These are phyloP conservation scores for Amaranthus hypochondriacus DNA, from an alignment of 148 eudicot genomes.

Conservation along the genomic window DNA sequence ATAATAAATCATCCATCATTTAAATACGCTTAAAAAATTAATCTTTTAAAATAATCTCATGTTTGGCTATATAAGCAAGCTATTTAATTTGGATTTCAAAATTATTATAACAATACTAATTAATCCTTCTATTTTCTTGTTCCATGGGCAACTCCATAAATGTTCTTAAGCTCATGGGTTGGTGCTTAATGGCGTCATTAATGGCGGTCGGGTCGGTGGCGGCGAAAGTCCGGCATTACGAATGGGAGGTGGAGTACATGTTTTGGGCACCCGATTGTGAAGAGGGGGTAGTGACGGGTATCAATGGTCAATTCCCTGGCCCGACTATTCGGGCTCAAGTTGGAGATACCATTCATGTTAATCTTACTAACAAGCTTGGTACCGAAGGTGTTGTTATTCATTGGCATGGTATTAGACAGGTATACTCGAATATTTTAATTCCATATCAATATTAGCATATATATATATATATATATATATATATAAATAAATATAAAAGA, in stretches of 20 bases:
- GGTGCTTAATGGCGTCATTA: neutral
- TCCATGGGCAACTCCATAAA: too few species aligned
- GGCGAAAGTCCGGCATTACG: conserved; percentile 34
- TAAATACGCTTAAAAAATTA: too few species aligned
- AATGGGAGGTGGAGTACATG: conserved; percentile 72
- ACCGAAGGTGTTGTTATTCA: conserved; percentile 88
- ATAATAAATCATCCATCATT: too few species aligned
- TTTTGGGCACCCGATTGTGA: conserved; percentile 64
- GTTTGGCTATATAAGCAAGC: too few species aligned
- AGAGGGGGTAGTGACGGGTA: conserved; percentile 55
- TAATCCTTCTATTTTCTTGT: too few species aligned
- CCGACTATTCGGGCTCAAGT: conserved; percentile 63
- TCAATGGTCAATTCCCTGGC: conserved; percentile 80
- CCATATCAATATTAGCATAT: too few species aligned
- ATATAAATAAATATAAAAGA: too few species aligned
- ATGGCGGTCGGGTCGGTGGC: conserved; percentile 8
- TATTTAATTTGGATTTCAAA: too few species aligned
- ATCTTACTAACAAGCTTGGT: conserved; percentile 62
- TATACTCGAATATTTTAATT: neutral
- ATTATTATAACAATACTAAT: too few species aligned
- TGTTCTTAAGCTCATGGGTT: too few species aligned
- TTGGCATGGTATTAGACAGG: conserved; percentile 96
- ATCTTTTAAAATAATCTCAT: too few species aligned
- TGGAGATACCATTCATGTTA: conserved; percentile 54
- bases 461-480: too few species aligned